phyloP scores from a whole-genome alignment of 2,329 filamentous ascomycete genomes.

The Exophiala phaeomuriformis region DNA sequence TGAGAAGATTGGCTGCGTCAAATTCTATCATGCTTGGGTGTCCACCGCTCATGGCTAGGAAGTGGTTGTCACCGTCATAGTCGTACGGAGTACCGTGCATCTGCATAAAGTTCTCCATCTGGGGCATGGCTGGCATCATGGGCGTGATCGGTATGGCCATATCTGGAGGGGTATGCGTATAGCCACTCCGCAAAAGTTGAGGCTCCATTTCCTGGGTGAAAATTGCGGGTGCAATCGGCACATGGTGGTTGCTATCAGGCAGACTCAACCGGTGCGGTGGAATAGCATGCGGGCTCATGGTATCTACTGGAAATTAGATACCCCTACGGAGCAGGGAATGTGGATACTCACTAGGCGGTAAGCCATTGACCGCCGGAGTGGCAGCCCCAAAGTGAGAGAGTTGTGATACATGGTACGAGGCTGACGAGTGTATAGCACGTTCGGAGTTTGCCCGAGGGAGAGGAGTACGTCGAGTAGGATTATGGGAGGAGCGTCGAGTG shows the following conservation, averaged over 20 bases:
- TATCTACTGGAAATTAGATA: conserved; percentile 12
- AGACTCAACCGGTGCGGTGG: conserved; percentile 21
- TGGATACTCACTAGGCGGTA: conserved; percentile 20
- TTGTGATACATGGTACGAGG: conserved; percentile 25
- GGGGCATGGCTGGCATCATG: conserved; percentile 26
- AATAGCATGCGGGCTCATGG: conserved; percentile 12
- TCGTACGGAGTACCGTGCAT: conserved; percentile 24
- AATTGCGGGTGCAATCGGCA: conserved; percentile 22
- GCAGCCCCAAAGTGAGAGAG: conserved; percentile 21
- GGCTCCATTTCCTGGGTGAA: conserved; percentile 20
- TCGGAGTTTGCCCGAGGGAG: conserved; percentile 24
- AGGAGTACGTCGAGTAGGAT: conserved; percentile 23
- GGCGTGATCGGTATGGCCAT: conserved; percentile 25
- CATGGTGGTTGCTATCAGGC: conserved; percentile 22
- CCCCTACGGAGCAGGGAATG: background rate
- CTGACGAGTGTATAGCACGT: conserved; percentile 22
- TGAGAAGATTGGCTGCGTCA: conserved; percentile 21
- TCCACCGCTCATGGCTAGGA: conserved; percentile 23
- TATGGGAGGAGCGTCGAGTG: conserved; percentile 26
- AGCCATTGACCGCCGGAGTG: conserved; percentile 17
- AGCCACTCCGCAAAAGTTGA: conserved; percentile 22
- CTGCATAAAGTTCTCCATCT: conserved; percentile 26
- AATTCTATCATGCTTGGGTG: conserved; percentile 25
- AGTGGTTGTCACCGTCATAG: conserved; percentile 24
- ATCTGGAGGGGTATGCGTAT: conserved; percentile 25